A percentile compares a stretch with the other conserved stretches of the same genome.
These are phyloP conservation scores for Picochlorum sp. DNA, from an alignment of 139 green algal species.

Conservation along the genomic window DNA sequence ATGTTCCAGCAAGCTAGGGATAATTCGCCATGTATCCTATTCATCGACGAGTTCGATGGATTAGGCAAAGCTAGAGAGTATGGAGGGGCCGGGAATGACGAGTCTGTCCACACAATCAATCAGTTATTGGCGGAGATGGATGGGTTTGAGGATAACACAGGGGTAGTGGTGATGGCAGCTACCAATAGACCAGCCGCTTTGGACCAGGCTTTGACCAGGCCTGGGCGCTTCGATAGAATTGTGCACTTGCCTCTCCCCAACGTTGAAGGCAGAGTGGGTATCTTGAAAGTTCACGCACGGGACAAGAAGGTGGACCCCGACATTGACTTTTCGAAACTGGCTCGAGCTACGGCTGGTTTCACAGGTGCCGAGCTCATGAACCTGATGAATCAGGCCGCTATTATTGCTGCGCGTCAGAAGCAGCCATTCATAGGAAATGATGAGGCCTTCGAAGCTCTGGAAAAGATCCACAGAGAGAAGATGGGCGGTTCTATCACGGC, in stretches of 20 bases:
- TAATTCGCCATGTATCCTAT: slow-evolving; percentile 79
- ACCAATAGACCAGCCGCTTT: slow-evolving; percentile 91
- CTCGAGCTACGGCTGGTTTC: slow-evolving; percentile 77
- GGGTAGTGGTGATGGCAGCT: slow-evolving; percentile 91
- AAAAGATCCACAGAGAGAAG: slow-evolving; percentile 70
- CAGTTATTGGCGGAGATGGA: slow-evolving; percentile 96
- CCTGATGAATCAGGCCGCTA: slow-evolving; percentile 75
- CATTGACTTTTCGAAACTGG: slow-evolving; percentile 71
- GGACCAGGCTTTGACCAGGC: slow-evolving; percentile 79
- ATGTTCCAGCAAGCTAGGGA: slow-evolving; percentile 51
- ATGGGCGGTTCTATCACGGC: slow-evolving; percentile 12
- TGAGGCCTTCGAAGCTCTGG: slow-evolving; percentile 80
- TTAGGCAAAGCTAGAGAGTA: slow-evolving; percentile 59
- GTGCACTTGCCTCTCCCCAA: slow-evolving; percentile 86
- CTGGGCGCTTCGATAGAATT: slow-evolving; percentile 94
- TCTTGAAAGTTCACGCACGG: slow-evolving; percentile 82
- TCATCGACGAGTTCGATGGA: slow-evolving; percentile 97
- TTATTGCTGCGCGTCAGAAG: slow-evolving; percentile 64
- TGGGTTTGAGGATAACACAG: slow-evolving; percentile 93
- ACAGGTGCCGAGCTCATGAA: slow-evolving; percentile 88
- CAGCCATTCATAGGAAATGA: slow-evolving; percentile 58
- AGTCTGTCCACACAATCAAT: slow-evolving; percentile 86
- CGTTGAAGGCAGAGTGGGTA: slow-evolving; percentile 63
- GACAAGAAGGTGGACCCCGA: slow-evolving; percentile 64
- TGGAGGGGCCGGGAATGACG: slow-evolving; percentile 54